phyloP scores from a whole-genome alignment of 2,329 filamentous ascomycete species.

The Scedosporium boydii region DNA sequence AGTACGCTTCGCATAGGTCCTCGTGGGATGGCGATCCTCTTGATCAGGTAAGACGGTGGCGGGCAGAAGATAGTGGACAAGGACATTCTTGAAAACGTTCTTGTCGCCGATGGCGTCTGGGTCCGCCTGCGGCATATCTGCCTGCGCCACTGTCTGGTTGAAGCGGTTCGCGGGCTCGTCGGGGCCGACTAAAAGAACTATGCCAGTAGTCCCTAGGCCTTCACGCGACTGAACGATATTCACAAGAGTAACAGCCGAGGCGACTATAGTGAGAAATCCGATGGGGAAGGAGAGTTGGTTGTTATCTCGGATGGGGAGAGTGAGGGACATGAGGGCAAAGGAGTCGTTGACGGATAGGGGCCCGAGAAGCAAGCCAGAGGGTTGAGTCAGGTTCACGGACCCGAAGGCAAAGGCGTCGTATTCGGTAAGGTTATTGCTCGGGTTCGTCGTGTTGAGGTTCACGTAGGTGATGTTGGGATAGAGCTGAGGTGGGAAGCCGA shows the following conservation, averaged over 20 bases:
- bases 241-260: slow-evolving; percentile 56
- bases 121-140: slow-evolving; percentile 39
- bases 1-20: slow-evolving; percentile 23
- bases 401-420: slow-evolving; percentile 43
- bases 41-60: slow-evolving; percentile 31
- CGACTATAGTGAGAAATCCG: slow-evolving; percentile 77
- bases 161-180: slow-evolving; percentile 57
- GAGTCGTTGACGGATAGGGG: slow-evolving; percentile 63
- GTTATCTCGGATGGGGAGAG: slow-evolving; percentile 67
- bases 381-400: slow-evolving; percentile 37
- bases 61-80: slow-evolving; percentile 52
- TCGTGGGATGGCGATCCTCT: slow-evolving; percentile 34
- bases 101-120: slow-evolving; percentile 29
- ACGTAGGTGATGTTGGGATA: slow-evolving; percentile 72
- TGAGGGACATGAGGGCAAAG: slow-evolving; percentile 71
- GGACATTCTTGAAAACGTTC: slow-evolving; percentile 28
- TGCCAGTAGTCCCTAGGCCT: slow-evolving; percentile 60
- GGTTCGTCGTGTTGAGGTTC: slow-evolving; percentile 30
- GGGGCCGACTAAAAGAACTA: slow-evolving; percentile 63
- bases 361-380: slow-evolving; percentile 61
- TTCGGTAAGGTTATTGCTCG: slow-evolving; percentile 28
- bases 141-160: slow-evolving; percentile 30
- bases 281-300: slow-evolving; percentile 52
- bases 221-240: slow-evolving; percentile 53
- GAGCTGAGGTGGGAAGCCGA: slow-evolving; percentile 60